Conservation (phyloP, 1,284 basidiomycete species). For the Pholiota adiposa region DNA sequence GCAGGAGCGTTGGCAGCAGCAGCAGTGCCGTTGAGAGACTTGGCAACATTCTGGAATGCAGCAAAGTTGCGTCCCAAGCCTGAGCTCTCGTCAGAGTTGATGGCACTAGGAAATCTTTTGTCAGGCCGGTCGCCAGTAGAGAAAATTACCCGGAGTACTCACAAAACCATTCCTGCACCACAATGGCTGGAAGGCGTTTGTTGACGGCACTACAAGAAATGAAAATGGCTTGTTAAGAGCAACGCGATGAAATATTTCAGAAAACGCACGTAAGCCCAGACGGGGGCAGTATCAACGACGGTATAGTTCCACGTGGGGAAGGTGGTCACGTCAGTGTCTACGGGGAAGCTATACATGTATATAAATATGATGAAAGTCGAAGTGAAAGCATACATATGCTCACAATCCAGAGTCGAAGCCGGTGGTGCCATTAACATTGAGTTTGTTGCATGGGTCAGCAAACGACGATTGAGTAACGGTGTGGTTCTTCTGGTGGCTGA, state of each 20-base stretch:
- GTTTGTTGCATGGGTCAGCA: conserved; percentile 56
- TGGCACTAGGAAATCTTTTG: conserved; percentile 32
- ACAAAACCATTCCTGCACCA: conserved; percentile 58
- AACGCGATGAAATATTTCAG: neutral
- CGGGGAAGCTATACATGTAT: conserved; percentile 48
- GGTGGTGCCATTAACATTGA: conserved; percentile 41
- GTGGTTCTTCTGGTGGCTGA: conserved; percentile 64
- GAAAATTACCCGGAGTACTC: conserved; percentile 25
- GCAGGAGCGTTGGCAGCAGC: conserved; percentile 31
- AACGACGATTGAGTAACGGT: conserved; percentile 73
- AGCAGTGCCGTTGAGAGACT: conserved; percentile 45
- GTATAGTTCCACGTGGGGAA: conserved; percentile 60
- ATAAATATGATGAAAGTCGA: neutral
- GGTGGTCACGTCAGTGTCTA: conserved; percentile 42
- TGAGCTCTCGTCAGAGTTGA: conserved; percentile 50
- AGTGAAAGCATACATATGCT: conserved; percentile 21
- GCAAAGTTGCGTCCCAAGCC: conserved; percentile 54
- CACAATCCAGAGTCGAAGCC: conserved; percentile 67
- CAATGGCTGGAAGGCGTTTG: conserved; percentile 44
- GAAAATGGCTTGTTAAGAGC: neutral
- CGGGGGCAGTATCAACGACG: conserved; percentile 57
- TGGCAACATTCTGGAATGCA: conserved; percentile 58
- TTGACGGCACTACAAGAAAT: conserved; percentile 45
- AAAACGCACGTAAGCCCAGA: conserved; percentile 47
- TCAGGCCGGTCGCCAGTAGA: no score